A percentile compares a stretch with the other conserved stretches of the same genome.
Evolutionary conservation across 2,329 filamentous ascomycete species (phyloP).

Genomic region (Thelonectria rubi): DNA sequence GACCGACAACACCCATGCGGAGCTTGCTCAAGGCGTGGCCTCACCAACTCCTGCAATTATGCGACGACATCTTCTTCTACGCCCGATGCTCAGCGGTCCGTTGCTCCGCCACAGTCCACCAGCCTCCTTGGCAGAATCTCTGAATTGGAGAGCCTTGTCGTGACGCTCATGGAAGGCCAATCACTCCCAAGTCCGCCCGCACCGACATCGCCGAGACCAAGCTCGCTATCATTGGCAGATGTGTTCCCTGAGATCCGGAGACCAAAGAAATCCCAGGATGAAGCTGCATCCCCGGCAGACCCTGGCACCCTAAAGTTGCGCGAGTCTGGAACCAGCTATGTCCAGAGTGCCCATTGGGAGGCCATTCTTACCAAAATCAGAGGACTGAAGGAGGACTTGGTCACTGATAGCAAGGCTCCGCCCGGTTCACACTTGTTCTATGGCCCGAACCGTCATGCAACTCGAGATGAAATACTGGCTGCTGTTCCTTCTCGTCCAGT

Average conservation of each 20-base stretch:
- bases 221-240: slow-evolving; percentile 15
- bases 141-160: slow-evolving; percentile 27
- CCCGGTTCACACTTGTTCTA: slow-evolving; percentile 29
- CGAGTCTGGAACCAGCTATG: slow-evolving; percentile 29
- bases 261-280: slow-evolving; percentile 15
- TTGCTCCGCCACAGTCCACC: slow-evolving; percentile 15
- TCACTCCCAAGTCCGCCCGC: slow-evolving; percentile 15
- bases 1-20: slow-evolving; percentile 29
- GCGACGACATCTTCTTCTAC: slow-evolving; percentile 22
- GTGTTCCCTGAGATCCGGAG: slow-evolving; percentile 14
- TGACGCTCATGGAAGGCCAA: slow-evolving; percentile 29
- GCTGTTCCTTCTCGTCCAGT: slow-evolving; percentile 28
- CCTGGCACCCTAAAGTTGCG: slow-evolving; percentile 24
- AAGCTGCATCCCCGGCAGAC: slow-evolving; percentile 21
- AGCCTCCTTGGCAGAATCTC: slow-evolving; percentile 29
- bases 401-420: slow-evolving; percentile 18
- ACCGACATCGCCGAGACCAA: slow-evolving; percentile 21
- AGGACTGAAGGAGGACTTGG: slow-evolving; percentile 29
- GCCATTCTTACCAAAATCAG: slow-evolving; percentile 29
- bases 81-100: slow-evolving; percentile 8
- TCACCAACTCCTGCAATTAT: slow-evolving; percentile 25
- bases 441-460: slow-evolving; percentile 27
- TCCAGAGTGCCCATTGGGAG: slow-evolving; percentile 30
- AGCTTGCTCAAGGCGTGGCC: slow-evolving; percentile 26
- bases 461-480: slow-evolving; percentile 26